These are phyloP conservation scores for Dactylellina parvicollis DNA, from an alignment of 2,329 filamentous ascomycete genomes.

Conservation along the genomic window DNA sequence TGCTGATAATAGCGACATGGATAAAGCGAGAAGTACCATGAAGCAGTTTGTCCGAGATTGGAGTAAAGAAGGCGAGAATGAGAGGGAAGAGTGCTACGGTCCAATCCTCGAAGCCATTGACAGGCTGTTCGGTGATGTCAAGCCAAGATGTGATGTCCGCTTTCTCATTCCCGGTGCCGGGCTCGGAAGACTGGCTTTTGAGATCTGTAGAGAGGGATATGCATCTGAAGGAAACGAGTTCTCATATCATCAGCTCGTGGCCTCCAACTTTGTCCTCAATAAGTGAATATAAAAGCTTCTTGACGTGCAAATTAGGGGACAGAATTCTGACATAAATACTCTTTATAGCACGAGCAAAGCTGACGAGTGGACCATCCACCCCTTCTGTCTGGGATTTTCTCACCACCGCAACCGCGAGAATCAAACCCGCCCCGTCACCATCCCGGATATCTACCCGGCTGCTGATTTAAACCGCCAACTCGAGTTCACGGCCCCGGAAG, in stretches of 20 bases:
- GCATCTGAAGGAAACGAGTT: slow-evolving; percentile 70
- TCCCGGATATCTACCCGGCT: slow-evolving; percentile 84
- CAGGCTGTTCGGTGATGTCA: slow-evolving; percentile 57
- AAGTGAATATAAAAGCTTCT: slow-evolving; percentile 57
- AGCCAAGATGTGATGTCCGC: slow-evolving; percentile 62
- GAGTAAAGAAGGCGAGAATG: slow-evolving; percentile 78
- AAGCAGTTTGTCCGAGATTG: slow-evolving; percentile 96
- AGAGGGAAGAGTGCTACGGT: slow-evolving; percentile 79
- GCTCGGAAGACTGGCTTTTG: slow-evolving; percentile 86
- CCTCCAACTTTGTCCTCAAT: slow-evolving; percentile 72
- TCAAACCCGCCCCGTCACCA: slow-evolving; percentile 76
- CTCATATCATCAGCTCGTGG: slow-evolving; percentile 94
- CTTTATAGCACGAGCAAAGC: slow-evolving; percentile 73
- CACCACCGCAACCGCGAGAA: slow-evolving; percentile 79
- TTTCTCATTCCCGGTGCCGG: slow-evolving; percentile 91
- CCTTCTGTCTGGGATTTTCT: slow-evolving; percentile 87
- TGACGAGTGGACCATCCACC: slow-evolving; percentile 77
- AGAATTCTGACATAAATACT: neutral
- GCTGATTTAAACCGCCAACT: slow-evolving; percentile 63
- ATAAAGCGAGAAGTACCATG: slow-evolving; percentile 91
- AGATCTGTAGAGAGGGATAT: slow-evolving; percentile 78
- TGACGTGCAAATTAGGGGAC: neutral
- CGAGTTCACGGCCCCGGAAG: slow-evolving; percentile 9
- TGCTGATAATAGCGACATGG: slow-evolving; percentile 78
- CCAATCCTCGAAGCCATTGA: slow-evolving; percentile 76